Conservation (phyloP, 768 basidiomycete genomes). For the Hygrophorus russula region DNA sequence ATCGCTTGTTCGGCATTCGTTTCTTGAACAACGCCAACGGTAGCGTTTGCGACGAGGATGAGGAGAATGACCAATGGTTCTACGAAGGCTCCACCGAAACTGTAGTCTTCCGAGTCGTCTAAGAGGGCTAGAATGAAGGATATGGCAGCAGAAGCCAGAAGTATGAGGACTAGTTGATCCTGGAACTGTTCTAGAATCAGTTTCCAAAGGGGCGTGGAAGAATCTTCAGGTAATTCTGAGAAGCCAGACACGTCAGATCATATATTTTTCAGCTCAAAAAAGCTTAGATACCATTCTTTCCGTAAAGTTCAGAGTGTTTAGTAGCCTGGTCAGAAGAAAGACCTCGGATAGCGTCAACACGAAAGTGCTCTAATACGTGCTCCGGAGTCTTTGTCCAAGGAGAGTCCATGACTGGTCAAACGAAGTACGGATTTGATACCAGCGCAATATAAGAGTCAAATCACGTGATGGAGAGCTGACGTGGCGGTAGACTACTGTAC, state of each 20-base stretch:
- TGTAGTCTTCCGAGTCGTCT: conserved; percentile 62
- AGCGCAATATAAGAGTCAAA: not conserved
- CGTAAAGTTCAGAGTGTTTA: conserved; percentile 69
- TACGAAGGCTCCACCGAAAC: conserved; percentile 78
- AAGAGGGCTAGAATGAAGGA: conserved; percentile 88
- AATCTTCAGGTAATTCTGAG: conserved; percentile 86
- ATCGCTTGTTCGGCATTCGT: conserved; percentile 94
- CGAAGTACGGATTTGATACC: no score
- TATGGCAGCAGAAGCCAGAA: conserved; percentile 86
- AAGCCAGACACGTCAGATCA: conserved; percentile 5
- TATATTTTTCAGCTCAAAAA: not conserved
- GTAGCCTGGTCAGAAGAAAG: conserved; percentile 56
- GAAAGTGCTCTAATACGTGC: conserved; percentile 63
- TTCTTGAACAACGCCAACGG: conserved; percentile 96
- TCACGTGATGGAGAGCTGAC: not conserved
- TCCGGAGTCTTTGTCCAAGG: conserved; percentile 72
- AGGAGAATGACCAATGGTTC: conserved; percentile 92
- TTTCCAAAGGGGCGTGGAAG: conserved; percentile 84
- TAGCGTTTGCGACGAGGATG: conserved; percentile 93
- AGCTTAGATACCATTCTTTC: conserved; percentile 61
- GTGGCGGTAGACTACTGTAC: not conserved
- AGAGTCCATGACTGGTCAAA: conserved; percentile 37
- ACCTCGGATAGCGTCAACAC: conserved; percentile 51
- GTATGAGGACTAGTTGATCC: conserved; percentile 95
- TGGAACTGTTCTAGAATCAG: conserved; percentile 98